Conservation (phyloP, 202 grass and related monocot genomes). For the Zoysia matrella region DNA sequence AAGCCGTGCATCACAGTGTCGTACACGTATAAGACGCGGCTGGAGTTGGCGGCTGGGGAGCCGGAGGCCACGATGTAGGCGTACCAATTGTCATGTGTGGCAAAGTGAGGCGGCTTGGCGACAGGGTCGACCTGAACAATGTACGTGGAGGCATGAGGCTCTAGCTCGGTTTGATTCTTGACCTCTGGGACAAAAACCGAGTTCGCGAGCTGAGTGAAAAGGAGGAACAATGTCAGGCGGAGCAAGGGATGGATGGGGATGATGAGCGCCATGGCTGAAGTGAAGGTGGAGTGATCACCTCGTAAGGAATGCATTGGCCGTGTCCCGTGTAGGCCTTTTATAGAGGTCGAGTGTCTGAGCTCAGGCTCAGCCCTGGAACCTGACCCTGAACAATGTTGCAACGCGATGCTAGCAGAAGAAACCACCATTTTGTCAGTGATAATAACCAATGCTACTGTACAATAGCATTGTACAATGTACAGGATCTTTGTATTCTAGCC, state of each 20-base stretch:
- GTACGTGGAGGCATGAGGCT: constrained; percentile 24
- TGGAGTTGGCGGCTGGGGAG: not conserved
- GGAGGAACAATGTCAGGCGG: constrained; percentile 1
- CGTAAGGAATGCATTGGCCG: not conserved
- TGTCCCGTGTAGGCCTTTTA: constrained; percentile 33
- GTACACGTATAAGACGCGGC: not conserved
- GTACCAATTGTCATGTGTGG: constrained; percentile 56
- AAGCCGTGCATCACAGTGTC: not conserved
- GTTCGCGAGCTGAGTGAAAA: not conserved
- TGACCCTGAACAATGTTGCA: too few species aligned
- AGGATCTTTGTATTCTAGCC: too few species aligned
- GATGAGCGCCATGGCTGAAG: constrained; percentile 36
- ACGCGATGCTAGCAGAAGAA: too few species aligned
- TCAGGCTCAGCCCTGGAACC: too few species aligned
- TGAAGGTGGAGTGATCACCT: not conserved
- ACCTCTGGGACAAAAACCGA: not conserved
- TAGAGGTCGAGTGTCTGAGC: not conserved
- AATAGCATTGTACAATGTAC: too few species aligned
- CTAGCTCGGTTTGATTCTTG: not conserved
- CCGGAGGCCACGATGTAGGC: constrained; percentile 38
- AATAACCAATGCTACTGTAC: too few species aligned
- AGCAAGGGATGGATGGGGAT: not conserved
- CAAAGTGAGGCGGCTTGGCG: constrained; percentile 44
- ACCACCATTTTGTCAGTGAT: too few species aligned
- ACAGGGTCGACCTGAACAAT: constrained; percentile 51